Base-by-base conservation (phyloP, 805 yeast genomes). In the Saccharomycopsis sp. region DNA sequence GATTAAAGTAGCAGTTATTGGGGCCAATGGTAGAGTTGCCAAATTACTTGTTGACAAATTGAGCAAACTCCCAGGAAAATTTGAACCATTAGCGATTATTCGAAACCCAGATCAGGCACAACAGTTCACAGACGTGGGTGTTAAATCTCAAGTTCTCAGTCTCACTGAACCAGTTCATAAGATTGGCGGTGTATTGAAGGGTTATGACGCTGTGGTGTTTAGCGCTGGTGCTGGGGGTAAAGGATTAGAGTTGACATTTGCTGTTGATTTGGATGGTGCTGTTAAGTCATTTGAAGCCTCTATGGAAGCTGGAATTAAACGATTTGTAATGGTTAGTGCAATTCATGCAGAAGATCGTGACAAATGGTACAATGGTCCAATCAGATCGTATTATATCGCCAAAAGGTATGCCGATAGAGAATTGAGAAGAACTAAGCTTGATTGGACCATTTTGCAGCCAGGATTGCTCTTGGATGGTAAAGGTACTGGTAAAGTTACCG, bases 1-100 rank as follows among this genome's bases (percentile, higher is more conserved):
- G n/a, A 42, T 54, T 21, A 68, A 59, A 55, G 64, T 72, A 4
- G 72, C 71, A 33, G 59, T 79, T 17, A 60, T 79, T 43, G 85
- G 85, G 32, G 81, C 82, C 17, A 75, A 76, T 56, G 85, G 85
- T 27, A 71, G 70, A 47, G 68, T 79, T n/a, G 85, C 79, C 32
- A 68, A 72, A 46, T 55, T 60, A 1, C 52, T 79, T 9, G 56
- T 75, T 9, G 47, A 59, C n/a, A 58, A 66, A 35, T 61, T 66
- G 20, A 61, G 55, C 16, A 51, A 45, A 21, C 54, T 53, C 11
- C 59, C 44, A 16, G 49, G 40, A 36, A 62, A 56, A 52, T 71
- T 56, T 53, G 68, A 50, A 53, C 75, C 67, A 40, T 59, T 63
- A 2, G 72, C 74, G 0, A 56, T 70, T 43, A 68, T 75, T 28